A percentile compares a stretch with the other conserved stretches of the same genome.
These are phyloP conservation scores for Eucalyptus paniculata DNA, from an alignment of 345 rosid species.

Conservation along the genomic window DNA sequence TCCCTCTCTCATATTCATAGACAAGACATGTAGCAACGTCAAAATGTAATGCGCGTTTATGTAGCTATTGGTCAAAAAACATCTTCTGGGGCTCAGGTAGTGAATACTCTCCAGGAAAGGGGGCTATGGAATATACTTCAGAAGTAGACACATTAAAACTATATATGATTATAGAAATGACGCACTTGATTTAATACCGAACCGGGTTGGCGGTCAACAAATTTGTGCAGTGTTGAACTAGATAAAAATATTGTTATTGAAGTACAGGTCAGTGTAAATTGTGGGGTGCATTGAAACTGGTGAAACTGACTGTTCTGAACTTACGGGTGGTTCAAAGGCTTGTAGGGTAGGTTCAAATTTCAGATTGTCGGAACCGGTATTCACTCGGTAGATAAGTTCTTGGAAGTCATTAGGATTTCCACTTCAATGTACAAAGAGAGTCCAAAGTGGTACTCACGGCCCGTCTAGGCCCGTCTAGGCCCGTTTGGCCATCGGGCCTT, in stretches of 20 bases:
- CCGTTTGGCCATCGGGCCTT: background rate
- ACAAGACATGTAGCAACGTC: background rate
- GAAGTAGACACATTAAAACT: background rate
- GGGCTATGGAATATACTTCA: background rate
- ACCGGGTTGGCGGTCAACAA: background rate
- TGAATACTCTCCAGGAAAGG: no score
- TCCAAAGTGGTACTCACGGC: background rate
- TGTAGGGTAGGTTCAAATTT: background rate
- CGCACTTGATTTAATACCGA: background rate
- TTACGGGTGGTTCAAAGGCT: background rate
- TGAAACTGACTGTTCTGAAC: background rate
- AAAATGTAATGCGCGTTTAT: no score
- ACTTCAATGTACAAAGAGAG: background rate
- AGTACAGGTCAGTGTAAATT: background rate
- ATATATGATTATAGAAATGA: background rate
- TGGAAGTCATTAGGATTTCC: background rate
- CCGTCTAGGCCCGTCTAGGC: background rate
- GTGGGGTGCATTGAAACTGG: background rate
- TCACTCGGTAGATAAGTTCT: background rate
- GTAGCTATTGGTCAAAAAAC: no score
- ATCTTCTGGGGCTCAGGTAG: no score
- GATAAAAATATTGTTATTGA: background rate
- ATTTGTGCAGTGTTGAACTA: background rate
- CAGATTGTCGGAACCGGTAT: background rate
- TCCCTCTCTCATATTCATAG: background rate